Base-by-base conservation (phyloP, 352 stramenopile genomes). In the Phytophthora pisi region DNA sequence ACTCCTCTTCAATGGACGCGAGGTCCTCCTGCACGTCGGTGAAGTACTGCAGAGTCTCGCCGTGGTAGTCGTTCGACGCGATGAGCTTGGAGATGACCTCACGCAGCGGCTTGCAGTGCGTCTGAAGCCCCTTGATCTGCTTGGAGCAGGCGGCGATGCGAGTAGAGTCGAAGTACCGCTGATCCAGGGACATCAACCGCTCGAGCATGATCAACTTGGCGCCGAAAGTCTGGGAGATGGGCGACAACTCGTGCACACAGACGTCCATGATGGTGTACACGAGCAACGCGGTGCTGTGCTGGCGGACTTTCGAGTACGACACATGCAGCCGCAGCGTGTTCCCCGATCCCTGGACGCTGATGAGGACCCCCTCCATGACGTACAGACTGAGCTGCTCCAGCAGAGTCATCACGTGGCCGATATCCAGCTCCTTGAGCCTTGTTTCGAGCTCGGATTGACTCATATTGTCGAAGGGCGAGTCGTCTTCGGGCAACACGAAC, bases 11-110 rank as follows among this genome's bases (percentile, higher is more conserved):
- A 13, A 93, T 80, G 20, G 89, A 86, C 51, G 78, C 77, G 28
- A 95, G 72, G 49, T 95, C 83, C 47, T 94, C 88, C 42, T 93
- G 84, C 9, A 96, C 88, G 40, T 96, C 86, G n/a, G 83, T 75
- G 30, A 96, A 81, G 57, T 96, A 96, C n/a, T 87, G 74, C n/a
- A 82, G 57, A 15, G 87, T 90, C 52, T 92, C 84, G 26, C 76
- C 82, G 11, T 75, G 63, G 42, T 92, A 92, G 49, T 90, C 74
- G 43, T 92, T 75, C 11, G 82, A 88, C 46, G 86, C 70, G 38
- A 73, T 67, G 18, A 93, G 60, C 67, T 91, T 82, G 55, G 80
- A 61, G 57, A 93, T 79, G 20, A 88, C 76, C 61, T 93, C 82
- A 11, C 76, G 66, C 45, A 91, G 70, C 11, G 82, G 84, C 28